phyloP scores from a whole-genome alignment of 352 stramenopile species.

The Globisporangium camurandrum region DNA sequence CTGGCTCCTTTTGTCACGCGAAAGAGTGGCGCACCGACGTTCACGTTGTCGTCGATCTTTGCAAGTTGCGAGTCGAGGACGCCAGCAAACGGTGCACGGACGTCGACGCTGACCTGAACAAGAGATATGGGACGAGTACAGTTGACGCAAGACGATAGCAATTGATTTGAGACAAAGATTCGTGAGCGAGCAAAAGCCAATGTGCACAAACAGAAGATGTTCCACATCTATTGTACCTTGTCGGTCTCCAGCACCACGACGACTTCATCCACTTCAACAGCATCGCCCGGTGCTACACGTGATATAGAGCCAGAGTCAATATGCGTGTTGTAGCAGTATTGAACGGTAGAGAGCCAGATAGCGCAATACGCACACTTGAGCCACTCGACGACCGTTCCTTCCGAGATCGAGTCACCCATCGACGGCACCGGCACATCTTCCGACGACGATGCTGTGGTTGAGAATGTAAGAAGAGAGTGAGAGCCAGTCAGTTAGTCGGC shows the following conservation, averaged over 20 bases:
- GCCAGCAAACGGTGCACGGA: slow-evolving; percentile 88
- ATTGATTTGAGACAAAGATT: background rate
- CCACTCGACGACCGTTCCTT: slow-evolving; percentile 97
- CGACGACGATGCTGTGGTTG: too few species aligned
- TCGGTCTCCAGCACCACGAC: slow-evolving; percentile 98
- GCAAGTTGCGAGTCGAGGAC: slow-evolving; percentile 89
- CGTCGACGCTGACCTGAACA: slow-evolving; percentile 89
- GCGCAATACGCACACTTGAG: slow-evolving; percentile 81
- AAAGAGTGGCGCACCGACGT: slow-evolving; percentile 93
- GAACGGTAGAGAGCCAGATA: too few species aligned
- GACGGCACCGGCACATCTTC: slow-evolving; percentile 76
- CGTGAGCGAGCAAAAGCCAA: background rate
- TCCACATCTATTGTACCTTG: slow-evolving; percentile 81
- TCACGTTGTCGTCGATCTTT: slow-evolving; percentile 93
- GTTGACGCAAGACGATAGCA: background rate
- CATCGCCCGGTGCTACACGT: slow-evolving; percentile 81
- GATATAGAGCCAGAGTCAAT: too few species aligned
- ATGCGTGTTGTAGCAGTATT: too few species aligned
- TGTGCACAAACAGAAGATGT: background rate
- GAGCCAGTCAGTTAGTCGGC: too few species aligned
- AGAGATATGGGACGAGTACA: too few species aligned
- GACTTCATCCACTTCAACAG: slow-evolving; percentile 93
- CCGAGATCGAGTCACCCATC: slow-evolving; percentile 96
- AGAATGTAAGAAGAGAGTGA: too few species aligned
- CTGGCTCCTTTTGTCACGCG: slow-evolving; percentile 35